phyloP scores from a whole-genome alignment of 768 basidiomycete genomes.

The Tricholoma matsutake region DNA sequence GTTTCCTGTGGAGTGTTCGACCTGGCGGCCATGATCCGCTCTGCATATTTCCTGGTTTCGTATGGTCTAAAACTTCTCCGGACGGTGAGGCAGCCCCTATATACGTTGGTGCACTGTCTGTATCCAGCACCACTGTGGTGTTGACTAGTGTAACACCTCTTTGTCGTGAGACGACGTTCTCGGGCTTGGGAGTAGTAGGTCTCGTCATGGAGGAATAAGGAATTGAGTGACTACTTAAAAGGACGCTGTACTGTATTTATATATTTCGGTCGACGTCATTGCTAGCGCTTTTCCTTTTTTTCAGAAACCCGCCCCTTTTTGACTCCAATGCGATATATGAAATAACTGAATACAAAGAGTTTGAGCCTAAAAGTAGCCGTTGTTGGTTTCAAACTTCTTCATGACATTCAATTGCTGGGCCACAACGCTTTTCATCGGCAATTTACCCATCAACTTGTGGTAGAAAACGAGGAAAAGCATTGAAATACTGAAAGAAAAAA shows the following conservation, averaged over 20 bases:
- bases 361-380: too few species aligned
- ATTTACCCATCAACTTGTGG: too few species aligned
- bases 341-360: too few species aligned
- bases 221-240: too few species aligned
- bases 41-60: neutral
- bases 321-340: too few species aligned
- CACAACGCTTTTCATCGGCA: too few species aligned
- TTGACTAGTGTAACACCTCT: neutral
- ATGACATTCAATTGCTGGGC: too few species aligned
- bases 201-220: neutral
- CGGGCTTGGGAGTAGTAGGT: neutral
- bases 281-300: neutral
- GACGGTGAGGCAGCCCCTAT: neutral
- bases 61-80: neutral
- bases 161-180: neutral
- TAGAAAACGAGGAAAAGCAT: too few species aligned
- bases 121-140: neutral
- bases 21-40: neutral
- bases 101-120: neutral
- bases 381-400: too few species aligned
- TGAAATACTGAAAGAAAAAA: too few species aligned
- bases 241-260: neutral
- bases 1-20: constrained; percentile 32
- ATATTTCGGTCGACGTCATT: neutral
- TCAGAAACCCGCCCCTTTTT: too few species aligned